These are phyloP conservation scores for Cordyceps cateniannulata DNA, from an alignment of 2,329 filamentous ascomycete species.

Conservation along the genomic window DNA sequence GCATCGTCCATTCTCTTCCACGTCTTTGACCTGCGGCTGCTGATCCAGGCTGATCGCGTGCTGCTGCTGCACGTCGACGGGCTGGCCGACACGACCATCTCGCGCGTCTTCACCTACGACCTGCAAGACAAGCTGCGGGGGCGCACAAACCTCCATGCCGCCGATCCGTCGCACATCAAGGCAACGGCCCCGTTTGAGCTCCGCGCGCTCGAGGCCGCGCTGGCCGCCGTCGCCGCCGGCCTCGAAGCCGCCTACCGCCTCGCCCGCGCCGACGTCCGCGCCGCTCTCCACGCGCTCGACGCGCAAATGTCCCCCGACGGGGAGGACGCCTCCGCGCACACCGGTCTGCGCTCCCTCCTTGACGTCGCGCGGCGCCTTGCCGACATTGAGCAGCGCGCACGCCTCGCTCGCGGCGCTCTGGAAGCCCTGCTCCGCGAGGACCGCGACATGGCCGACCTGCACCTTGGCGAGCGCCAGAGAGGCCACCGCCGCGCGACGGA, in stretches of 20 bases:
- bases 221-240: constrained; percentile 26
- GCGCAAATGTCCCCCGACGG: constrained; percentile 14
- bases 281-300: constrained; percentile 10
- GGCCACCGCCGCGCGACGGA: constrained; percentile 20
- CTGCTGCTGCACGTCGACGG: constrained; percentile 22
- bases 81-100: constrained; percentile 5
- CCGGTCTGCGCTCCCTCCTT: constrained; percentile 22
- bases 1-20: constrained; percentile 26
- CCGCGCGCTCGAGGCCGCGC: constrained; percentile 27
- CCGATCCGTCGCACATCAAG: constrained; percentile 21
- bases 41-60: constrained; percentile 25
- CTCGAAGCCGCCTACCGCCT: constrained; percentile 27
- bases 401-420: constrained; percentile 26
- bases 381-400: constrained; percentile 25
- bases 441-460: constrained; percentile 30
- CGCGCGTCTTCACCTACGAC: constrained; percentile 19
- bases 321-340: constrained; percentile 16
- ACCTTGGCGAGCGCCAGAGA: constrained; percentile 22
- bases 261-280: constrained; percentile 12
- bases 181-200: constrained; percentile 25
- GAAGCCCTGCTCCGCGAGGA: constrained; percentile 28
- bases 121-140: constrained; percentile 16
- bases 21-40: constrained; percentile 28
- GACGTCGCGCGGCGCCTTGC: constrained; percentile 21
- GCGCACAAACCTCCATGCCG: neutral